Evolutionary conservation across 768 basidiomycete species (phyloP).

Genomic region (Collybia sp.): DNA sequence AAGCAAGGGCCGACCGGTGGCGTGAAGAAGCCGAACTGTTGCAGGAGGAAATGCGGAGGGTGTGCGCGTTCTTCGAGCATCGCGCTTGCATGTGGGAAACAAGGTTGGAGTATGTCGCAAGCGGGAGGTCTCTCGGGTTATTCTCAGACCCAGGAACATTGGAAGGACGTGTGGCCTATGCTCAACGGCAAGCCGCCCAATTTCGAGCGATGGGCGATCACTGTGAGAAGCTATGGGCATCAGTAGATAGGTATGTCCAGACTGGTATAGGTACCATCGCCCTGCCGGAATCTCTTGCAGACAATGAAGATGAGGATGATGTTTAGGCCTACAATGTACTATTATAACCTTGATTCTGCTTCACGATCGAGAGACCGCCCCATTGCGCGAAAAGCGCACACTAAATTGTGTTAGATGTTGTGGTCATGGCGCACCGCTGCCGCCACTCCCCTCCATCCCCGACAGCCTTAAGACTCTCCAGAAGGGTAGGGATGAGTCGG

Average conservation of each 20-base stretch:
- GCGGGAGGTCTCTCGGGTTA: too few species aligned
- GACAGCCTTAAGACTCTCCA: too few species aligned
- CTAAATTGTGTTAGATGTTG: too few species aligned
- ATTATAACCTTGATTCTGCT: too few species aligned
- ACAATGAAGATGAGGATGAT: too few species aligned
- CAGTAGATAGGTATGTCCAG: not conserved
- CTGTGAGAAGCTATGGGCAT: not conserved
- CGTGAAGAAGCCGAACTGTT: conserved; percentile 6
- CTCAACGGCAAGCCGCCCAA: not conserved
- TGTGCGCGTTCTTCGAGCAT: conserved; percentile 4
- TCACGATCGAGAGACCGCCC: too few species aligned
- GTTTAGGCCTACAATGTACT: too few species aligned
- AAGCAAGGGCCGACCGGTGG: conserved; percentile 2
- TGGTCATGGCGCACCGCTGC: too few species aligned
- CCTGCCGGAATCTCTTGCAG: not conserved
- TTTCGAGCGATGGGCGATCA: not conserved
- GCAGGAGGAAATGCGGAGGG: conserved; percentile 7
- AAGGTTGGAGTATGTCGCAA: not conserved
- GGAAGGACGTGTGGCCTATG: not conserved
- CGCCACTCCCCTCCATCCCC: too few species aligned
- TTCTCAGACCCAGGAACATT: not conserved
- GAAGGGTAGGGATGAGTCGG: too few species aligned
- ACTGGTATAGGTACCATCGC: not conserved
- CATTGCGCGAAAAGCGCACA: too few species aligned
- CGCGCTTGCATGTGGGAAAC: not conserved